Percentiles rank a stretch among this genome's conserved stretches.
Evolutionary conservation across 169 alveolate species (phyloP).

Genomic region (Plasmodium gonderi): DNA sequence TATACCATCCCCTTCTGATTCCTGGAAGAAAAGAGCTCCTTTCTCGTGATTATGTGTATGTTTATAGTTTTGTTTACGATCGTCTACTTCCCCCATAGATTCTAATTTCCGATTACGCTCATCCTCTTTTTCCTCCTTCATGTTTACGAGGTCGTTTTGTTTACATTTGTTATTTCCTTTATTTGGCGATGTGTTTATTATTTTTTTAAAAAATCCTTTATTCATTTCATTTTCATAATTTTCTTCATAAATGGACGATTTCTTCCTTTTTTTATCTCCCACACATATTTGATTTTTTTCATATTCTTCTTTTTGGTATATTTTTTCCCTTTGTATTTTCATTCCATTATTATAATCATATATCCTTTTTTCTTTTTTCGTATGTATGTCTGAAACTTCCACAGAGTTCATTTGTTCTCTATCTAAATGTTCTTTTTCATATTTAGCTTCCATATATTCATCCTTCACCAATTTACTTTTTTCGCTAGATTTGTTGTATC

Average conservation of each 20-base stretch:
- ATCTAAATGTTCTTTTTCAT: not conserved
- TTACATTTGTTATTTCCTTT: conserved; percentile 3
- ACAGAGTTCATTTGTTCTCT: not conserved
- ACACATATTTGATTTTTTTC: conserved; percentile 9
- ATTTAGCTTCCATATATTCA: not conserved
- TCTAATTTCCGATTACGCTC: not conserved
- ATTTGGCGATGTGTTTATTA: not conserved
- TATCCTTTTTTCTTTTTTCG: not conserved
- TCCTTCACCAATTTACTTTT: not conserved
- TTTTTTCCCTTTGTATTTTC: not conserved
- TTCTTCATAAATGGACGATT: conserved; percentile 10
- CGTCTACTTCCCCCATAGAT: not conserved
- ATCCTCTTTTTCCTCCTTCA: conserved; percentile 5
- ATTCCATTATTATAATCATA: not conserved
- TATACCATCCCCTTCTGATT: not conserved
- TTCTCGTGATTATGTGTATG: not conserved
- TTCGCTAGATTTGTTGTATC: not conserved
- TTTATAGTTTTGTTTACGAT: no score
- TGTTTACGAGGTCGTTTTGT: not conserved
- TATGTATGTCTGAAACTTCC: not conserved
- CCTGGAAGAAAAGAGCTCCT: not conserved
- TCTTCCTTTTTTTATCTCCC: not conserved
- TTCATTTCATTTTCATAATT: conserved; percentile 6
- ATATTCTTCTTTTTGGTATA: not conserved
- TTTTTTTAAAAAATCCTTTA: conserved; percentile 1